Conservation (phyloP, 805 yeast genomes). For the Candida ortonii region DNA sequence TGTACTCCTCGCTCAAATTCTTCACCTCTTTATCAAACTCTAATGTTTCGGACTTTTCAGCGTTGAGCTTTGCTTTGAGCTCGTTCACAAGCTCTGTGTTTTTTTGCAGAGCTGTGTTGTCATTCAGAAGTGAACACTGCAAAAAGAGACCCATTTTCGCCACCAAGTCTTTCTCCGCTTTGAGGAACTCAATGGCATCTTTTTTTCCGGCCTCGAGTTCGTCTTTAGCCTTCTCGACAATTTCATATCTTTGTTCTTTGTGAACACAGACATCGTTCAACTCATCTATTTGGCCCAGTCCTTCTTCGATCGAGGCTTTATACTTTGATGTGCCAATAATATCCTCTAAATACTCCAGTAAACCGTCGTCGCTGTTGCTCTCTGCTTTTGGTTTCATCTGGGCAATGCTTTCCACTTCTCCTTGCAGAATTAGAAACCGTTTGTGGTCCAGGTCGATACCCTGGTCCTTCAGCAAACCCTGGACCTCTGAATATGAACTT, state of each 20-base stretch:
- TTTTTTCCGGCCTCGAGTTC: constrained; percentile 58
- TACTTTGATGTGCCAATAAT: constrained; percentile 92
- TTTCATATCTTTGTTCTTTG: constrained; percentile 72
- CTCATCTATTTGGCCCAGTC: constrained; percentile 59
- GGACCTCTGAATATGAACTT: constrained; percentile 77
- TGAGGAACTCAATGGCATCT: constrained; percentile 64
- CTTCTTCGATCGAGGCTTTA: constrained; percentile 69
- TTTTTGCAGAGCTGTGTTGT: constrained; percentile 38
- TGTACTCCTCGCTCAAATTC: constrained; percentile 31
- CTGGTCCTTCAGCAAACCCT: constrained; percentile 64
- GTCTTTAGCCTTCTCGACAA: constrained; percentile 74
- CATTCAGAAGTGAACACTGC: constrained; percentile 49
- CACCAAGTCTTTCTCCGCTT: constrained; percentile 58
- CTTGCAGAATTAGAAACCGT: constrained; percentile 90
- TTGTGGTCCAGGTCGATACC: constrained; percentile 96
- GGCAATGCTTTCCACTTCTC: constrained; percentile 97
- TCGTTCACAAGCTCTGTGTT: constrained; percentile 38
- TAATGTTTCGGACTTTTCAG: constrained; percentile 42
- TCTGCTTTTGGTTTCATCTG: constrained; percentile 99
- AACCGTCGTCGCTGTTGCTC: constrained; percentile 85
- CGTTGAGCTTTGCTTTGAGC: constrained; percentile 38
- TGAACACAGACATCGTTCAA: constrained; percentile 78
- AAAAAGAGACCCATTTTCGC: constrained; percentile 51
- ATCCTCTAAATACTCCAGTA: constrained; percentile 91
- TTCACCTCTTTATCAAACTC: constrained; percentile 39